Evolutionary conservation across 2,329 filamentous ascomycete genomes (phyloP).

Genomic region (Mollisia scopiformis): DNA sequence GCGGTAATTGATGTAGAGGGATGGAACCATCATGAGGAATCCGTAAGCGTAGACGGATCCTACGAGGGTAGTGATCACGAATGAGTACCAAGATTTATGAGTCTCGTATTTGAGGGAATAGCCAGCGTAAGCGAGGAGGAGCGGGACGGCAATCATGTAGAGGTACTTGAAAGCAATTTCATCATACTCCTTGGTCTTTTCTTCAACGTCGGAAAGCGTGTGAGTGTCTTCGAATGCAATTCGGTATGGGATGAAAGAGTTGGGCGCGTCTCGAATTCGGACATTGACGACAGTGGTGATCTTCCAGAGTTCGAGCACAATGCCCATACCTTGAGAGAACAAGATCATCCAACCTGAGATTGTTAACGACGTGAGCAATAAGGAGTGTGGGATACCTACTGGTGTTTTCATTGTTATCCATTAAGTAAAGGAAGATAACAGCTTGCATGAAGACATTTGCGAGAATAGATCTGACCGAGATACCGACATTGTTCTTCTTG

Average conservation of each 20-base stretch:
- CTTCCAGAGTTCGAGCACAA: slow-evolving; percentile 85
- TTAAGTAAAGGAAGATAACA: slow-evolving; percentile 92
- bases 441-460: slow-evolving; percentile 98
- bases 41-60: slow-evolving; percentile 97
- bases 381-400: slow-evolving; percentile 40
- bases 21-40: slow-evolving; percentile 98
- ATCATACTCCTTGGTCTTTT: slow-evolving; percentile 98
- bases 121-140: slow-evolving; percentile 84
- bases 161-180: slow-evolving; percentile 97
- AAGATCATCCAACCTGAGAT: slow-evolving; percentile 86
- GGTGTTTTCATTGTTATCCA: slow-evolving; percentile 97
- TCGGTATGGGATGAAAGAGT: slow-evolving; percentile 75
- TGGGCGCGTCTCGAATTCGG: slow-evolving; percentile 69
- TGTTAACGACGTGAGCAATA: background rate
- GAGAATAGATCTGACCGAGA: slow-evolving; percentile 92
- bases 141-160: slow-evolving; percentile 87
- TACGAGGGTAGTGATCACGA: slow-evolving; percentile 91
- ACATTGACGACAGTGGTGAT: slow-evolving; percentile 95
- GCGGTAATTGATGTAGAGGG: slow-evolving; percentile 98
- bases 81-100: slow-evolving; percentile 98
- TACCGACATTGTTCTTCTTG: slow-evolving; percentile 99
- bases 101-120: slow-evolving; percentile 93
- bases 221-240: slow-evolving; percentile 96
- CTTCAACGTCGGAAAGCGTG: slow-evolving; percentile 89
- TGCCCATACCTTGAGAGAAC: slow-evolving; percentile 73